Evolutionary conservation across 1,284 basidiomycete species (phyloP), one percentile per base, ranked within the genome.

Genomic region (Thelephora terrestris): DNA sequence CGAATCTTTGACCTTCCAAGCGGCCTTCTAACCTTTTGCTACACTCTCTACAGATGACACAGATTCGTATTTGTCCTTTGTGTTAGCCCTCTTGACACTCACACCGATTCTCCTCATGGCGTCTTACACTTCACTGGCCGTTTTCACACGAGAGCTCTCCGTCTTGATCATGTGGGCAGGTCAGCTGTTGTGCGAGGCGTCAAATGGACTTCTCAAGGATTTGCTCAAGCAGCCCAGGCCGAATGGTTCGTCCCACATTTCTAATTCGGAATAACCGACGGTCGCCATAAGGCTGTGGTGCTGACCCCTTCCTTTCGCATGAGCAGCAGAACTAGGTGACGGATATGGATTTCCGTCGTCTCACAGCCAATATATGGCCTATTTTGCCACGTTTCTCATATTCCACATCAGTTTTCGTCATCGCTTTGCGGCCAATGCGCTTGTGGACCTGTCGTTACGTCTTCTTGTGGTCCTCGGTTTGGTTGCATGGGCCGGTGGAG

Each of bases 291-390:
- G n/a, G n/a, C 29, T 32, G 3, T 10, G 12, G 9, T 32, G 3
- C 29, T 32, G 9, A 32, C 39, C 16, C 20, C 14, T 42, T 20
- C 16, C n/a, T 21, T 20, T 6, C 16, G 10, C 21, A 21, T 23
- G 9, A 45, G 29, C 58, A 81, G 82, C 71, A 46, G 71, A 72
- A 46, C 64, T 81, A 32, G 84, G 83, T 10, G 75, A 74, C 48
- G 89, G 90, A 6, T 92, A 90, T 58, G 89, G 88, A 10, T 92
- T 92, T 60, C 89, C 89, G 1, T 91, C 88, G 0, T 90, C 86
- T 10, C 89, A 92, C 59, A 86, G 85, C 59, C 89, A 92, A 64
- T 91, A 85, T 63, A 86, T 91, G 81, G 90, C 81, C 4, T 92
- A 88, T 65, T 92, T 92, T 58, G 72, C 80, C 2, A 71, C 84